Evolutionary conservation across 148 eudicot species (phyloP), one percentile per base, ranked within the genome.

Genomic region (Camellia granthamiana): DNA sequence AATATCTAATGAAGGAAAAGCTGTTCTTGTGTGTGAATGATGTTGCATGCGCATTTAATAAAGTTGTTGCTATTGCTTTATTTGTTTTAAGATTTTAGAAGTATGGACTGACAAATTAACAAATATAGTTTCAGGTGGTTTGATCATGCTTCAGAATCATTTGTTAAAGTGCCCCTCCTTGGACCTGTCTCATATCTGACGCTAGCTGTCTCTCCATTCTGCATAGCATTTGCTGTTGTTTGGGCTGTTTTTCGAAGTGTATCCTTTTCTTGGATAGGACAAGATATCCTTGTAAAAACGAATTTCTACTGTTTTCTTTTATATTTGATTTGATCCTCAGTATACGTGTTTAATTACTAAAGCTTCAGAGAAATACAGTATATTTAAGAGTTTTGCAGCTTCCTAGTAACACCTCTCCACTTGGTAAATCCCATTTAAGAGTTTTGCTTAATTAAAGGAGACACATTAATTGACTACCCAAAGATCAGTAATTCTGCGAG

Each of bases 111-210:
- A 87, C 80, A 49, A 63, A 72, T 65, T 42, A 60, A 73, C 44
- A 30, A 76, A 67, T 77, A 68, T 72, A 92, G 95, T 90, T 97
- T 92, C 95, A 94, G 95, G 87, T 90, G 92, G 89, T 94, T 92
- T 86, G 86, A 90, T 81, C 98, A 76, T 78, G 92, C 94, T 76
- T 94, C 89, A 6, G 93, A 86, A 78, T 81, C 95, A n/a, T 91
- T 79, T 81, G 81, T 96, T 69, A 90, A 94, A 87, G 82, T 94
- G 79, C 99, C 98, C 21, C 76, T 91, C 56, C 78, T 96, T 76
- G 99, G 99, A 88, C 90, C 90, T 69, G 89, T 92, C 68, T 96
- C 99, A 72, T 85, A 92, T 87, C 83, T 96, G 84, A 87, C 97
- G 12, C 65, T 96, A 64, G 95, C 91, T 30, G 38, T 30, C 38